phyloP scores from a whole-genome alignment of 1,284 basidiomycete genomes.

The Cutaneotrichosporon cyanovorans region DNA sequence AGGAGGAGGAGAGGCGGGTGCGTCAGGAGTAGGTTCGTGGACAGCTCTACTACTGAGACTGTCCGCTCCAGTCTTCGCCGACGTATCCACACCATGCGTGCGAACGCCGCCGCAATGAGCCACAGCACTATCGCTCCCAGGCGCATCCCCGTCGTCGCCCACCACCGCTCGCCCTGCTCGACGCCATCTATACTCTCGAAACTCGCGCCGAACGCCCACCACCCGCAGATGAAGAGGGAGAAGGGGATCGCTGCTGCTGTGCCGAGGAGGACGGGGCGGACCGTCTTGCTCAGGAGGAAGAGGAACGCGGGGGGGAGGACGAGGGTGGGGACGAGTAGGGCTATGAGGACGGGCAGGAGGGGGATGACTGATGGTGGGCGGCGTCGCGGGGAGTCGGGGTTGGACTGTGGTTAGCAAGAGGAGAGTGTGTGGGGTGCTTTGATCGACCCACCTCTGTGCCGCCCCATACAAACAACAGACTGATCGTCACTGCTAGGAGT shows the following conservation, averaged over 20 bases:
- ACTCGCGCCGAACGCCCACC: constrained; percentile 83
- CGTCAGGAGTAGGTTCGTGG: constrained; percentile 64
- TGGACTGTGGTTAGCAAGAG: constrained; percentile 2
- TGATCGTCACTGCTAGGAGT: constrained; percentile 35
- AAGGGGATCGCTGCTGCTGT: constrained; percentile 74
- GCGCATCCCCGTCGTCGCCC: constrained; percentile 61
- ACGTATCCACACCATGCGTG: constrained; percentile 59
- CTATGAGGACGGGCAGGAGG: constrained; percentile 72
- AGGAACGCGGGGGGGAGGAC: constrained; percentile 67
- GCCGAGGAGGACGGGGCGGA: constrained; percentile 69
- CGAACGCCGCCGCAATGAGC: constrained; percentile 61
- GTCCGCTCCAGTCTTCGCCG: constrained; percentile 56
- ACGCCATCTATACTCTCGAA: constrained; percentile 72
- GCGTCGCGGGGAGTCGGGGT: constrained; percentile 1
- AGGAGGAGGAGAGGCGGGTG: constrained; percentile 77
- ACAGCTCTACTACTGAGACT: constrained; percentile 66
- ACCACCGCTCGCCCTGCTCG: constrained; percentile 60
- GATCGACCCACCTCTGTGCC: constrained; percentile 35
- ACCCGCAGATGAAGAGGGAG: constrained; percentile 67
- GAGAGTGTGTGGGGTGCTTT: no score
- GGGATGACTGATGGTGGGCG: constrained; percentile 53
- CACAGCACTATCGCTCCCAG: constrained; percentile 71
- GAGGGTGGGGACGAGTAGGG: constrained; percentile 67
- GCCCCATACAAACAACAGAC: constrained; percentile 44
- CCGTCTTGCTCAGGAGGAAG: constrained; percentile 65